Evolutionary conservation across 805 yeast genomes (phyloP).

Genomic region (Lipomyces sp.): DNA sequence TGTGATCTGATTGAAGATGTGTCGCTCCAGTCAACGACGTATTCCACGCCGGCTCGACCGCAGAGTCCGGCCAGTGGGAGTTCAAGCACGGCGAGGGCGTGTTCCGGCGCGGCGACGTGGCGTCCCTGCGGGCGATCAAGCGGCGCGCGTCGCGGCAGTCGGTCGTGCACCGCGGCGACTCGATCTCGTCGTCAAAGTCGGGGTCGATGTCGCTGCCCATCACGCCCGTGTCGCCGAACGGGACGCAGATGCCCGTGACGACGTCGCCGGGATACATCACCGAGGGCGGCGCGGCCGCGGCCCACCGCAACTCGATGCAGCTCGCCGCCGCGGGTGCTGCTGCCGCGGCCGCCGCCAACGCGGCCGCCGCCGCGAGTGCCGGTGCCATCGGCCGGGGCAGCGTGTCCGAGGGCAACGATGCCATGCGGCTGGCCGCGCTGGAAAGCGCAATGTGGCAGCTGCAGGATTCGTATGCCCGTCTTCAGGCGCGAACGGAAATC

Average conservation of each 20-base stretch:
- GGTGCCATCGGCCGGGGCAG: background rate
- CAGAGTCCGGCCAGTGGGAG: constrained; percentile 60
- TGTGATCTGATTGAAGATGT: too few relatives aligned
- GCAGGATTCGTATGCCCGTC: constrained; percentile 21
- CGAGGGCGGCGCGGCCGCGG: too few relatives aligned
- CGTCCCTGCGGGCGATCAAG: constrained; percentile 68
- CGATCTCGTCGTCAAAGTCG: constrained; percentile 47
- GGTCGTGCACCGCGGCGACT: constrained; percentile 22
- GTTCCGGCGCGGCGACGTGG: constrained; percentile 78
- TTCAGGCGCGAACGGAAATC: constrained; percentile 20
- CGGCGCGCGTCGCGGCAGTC: constrained; percentile 59
- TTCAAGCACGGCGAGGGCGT: constrained; percentile 77
- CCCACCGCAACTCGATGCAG: too few relatives aligned
- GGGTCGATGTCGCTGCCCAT: constrained; percentile 25
- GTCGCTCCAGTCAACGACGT: constrained; percentile 37
- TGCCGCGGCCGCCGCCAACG: background rate
- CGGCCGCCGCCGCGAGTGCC: background rate
- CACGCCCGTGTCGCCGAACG: constrained; percentile 24
- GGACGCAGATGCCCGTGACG: constrained; percentile 2
- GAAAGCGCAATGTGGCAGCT: constrained; percentile 26
- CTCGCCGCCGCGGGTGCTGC: too few relatives aligned
- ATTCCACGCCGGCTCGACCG: constrained; percentile 32
- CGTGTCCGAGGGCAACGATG: constrained; percentile 6
- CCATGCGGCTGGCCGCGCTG: constrained; percentile 9
- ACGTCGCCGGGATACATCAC: constrained; percentile 10